Evolutionary conservation across 805 yeast species (phyloP), one percentile per base, ranked within the genome.

Genomic region (Ogataea neopini): DNA sequence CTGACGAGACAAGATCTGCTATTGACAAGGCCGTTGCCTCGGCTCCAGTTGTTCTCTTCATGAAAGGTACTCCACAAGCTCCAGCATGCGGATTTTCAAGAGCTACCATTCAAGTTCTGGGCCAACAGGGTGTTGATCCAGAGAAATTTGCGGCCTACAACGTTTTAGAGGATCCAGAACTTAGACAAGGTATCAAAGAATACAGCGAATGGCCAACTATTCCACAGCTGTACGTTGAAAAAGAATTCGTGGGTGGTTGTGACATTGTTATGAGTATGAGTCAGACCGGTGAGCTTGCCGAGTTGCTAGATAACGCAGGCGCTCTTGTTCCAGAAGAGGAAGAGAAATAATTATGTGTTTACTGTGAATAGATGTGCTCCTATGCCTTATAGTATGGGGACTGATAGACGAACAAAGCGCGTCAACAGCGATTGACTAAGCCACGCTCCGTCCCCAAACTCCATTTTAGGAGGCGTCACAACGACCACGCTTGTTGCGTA

Each of bases 31-130:
- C 98, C 1, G 86, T 94, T 20, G 73, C 70, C 4, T 84, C 96
- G 6, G 94, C 98, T 1, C 96, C 96, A 7, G 98, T 94, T 17
- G 99, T 94, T 7, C 74, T 94, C 37, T 94, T 94, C 72, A 94
- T 94, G 99, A 94, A 94, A 70, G 99, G 99, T 14, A 92, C 97
- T 2, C 99, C 99, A 14, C 96, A 92, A 61, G 90, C 86, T 50
- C 99, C 99, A 34, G 95, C 89, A 60, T 94, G 99, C 74, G 99
- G 99, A 0, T 94, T 94, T 62, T 90, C 97, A 10, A 81, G 96
- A 63, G 96, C 96, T 45, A 87, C 98, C 10, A 91, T 94, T 58
- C 94, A 88, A 64, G 79, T 91, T 43, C 76, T 94, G 50, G 98
- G 99, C 11, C 92, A 89, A 64, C 95, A 92, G 65, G 99, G 99